Evolutionary conservation across 2,329 filamentous ascomycete species (phyloP).

Genomic region (Diaporthe citrichinensis): DNA sequence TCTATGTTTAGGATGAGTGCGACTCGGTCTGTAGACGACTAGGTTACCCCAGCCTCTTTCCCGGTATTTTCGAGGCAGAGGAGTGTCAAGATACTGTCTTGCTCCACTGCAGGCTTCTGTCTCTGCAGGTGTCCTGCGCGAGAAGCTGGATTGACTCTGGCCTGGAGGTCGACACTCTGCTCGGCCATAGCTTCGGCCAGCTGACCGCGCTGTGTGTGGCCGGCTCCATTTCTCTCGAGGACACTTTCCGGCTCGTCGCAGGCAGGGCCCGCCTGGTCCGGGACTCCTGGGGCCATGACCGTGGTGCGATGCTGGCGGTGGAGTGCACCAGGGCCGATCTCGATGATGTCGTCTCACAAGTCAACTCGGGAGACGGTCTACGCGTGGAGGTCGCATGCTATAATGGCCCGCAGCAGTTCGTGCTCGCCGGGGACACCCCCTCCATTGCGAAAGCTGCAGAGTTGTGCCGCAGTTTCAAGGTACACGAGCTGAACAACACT

Average conservation of each 20-base stretch:
- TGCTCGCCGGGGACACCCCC: slow-evolving; percentile 48
- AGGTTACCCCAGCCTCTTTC: slow-evolving; percentile 51
- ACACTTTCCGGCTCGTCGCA: slow-evolving; percentile 49
- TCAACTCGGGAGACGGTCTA: background rate
- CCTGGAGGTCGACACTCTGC: slow-evolving; percentile 49
- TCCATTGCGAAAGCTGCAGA: slow-evolving; percentile 44
- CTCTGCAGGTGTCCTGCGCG: slow-evolving; percentile 55
- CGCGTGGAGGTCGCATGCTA: slow-evolving; percentile 50
- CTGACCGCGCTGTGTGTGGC: slow-evolving; percentile 52
- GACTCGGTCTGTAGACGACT: slow-evolving; percentile 46
- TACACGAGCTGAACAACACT: slow-evolving; percentile 46
- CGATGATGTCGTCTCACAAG: background rate
- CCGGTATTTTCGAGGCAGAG: slow-evolving; percentile 47
- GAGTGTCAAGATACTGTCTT: slow-evolving; percentile 48
- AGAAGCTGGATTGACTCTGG: slow-evolving; percentile 52
- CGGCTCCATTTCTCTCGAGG: slow-evolving; percentile 48
- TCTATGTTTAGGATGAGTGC: slow-evolving; percentile 47
- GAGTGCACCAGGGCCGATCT: slow-evolving; percentile 33
- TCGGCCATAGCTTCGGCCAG: slow-evolving; percentile 57
- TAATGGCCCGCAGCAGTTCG: slow-evolving; percentile 50
- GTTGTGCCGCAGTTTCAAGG: slow-evolving; percentile 40
- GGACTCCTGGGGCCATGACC: slow-evolving; percentile 50
- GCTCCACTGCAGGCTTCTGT: slow-evolving; percentile 55
- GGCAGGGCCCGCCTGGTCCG: slow-evolving; percentile 51
- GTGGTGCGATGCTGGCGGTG: slow-evolving; percentile 52